Evolutionary conservation across 2,329 filamentous ascomycete genomes (phyloP).

Genomic region (Hymenoscyphus infarciens): DNA sequence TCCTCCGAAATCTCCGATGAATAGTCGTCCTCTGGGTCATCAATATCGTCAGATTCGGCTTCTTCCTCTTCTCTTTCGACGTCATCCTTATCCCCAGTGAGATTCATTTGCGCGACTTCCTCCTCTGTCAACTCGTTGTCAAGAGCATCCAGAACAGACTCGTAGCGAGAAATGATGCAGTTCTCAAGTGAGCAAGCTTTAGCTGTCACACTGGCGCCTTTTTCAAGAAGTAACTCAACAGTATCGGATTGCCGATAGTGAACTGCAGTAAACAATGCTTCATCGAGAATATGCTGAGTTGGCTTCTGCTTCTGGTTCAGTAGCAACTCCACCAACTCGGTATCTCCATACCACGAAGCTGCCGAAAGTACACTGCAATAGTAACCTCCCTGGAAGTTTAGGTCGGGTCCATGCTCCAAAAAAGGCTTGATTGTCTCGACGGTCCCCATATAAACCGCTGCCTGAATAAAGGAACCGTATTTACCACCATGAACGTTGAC

Average conservation of each 20-base stretch:
- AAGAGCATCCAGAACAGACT: constrained; percentile 1
- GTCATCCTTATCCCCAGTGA: neutral
- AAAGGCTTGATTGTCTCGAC: constrained; percentile 2
- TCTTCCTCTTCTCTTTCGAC: constrained; percentile 2
- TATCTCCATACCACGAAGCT: neutral
- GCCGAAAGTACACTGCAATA: constrained; percentile 3
- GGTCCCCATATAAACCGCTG: neutral
- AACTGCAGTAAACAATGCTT: constrained; percentile 5
- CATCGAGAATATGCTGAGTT: constrained; percentile 1
- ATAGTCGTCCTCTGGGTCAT: constrained; percentile 4
- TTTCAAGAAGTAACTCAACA: constrained; percentile 4
- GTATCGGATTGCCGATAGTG: constrained; percentile 2
- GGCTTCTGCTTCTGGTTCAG: constrained; percentile 1
- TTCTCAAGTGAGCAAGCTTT: neutral
- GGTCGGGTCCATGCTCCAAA: constrained; percentile 5
- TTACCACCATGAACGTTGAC: constrained; percentile 4
- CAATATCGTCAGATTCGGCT: neutral
- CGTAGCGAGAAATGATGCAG: constrained; percentile 5
- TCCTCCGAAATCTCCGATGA: constrained; percentile 7
- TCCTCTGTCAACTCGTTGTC: neutral
- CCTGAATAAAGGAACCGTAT: constrained; percentile 6
- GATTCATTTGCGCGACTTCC: neutral
- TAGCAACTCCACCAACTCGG: neutral
- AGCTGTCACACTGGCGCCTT: neutral
- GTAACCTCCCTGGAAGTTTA: constrained; percentile 2